phyloP scores from a whole-genome alignment of 2,329 filamentous ascomycete genomes.

The Periconia digitata region DNA sequence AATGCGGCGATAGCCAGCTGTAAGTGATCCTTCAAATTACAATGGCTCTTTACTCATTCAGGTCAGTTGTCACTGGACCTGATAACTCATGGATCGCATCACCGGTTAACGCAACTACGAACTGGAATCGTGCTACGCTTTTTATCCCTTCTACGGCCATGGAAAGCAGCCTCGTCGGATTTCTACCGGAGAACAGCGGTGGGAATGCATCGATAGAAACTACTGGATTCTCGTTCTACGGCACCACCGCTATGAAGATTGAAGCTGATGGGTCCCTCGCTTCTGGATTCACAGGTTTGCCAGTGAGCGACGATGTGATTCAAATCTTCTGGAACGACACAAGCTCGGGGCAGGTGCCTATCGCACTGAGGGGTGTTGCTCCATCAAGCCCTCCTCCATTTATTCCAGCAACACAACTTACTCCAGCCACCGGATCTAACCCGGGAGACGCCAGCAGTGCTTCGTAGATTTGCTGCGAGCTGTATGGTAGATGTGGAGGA shows the following conservation, averaged over 20 bases:
- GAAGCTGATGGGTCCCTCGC: slow-evolving; percentile 14
- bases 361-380: slow-evolving; percentile 19
- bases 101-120: slow-evolving; percentile 11
- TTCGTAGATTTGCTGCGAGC: too few relatives aligned
- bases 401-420: slow-evolving; percentile 4
- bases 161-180: slow-evolving; percentile 18
- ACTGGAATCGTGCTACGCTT: slow-evolving; percentile 21
- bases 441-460: too few relatives aligned
- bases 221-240: slow-evolving; percentile 22
- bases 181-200: slow-evolving; percentile 8
- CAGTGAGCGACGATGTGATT: slow-evolving; percentile 10
- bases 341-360: slow-evolving; percentile 16
- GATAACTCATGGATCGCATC: slow-evolving; percentile 14
- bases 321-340: slow-evolving; percentile 28
- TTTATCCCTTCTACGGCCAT: slow-evolving; percentile 13
- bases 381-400: slow-evolving; percentile 7
- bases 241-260: slow-evolving; percentile 16
- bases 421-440: neutral
- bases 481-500: too few relatives aligned
- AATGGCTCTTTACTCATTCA: neutral
- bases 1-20: slow-evolving; percentile 18
- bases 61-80: slow-evolving; percentile 11
- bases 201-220: slow-evolving; percentile 7
- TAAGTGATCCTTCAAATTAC: slow-evolving; percentile 3
- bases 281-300: slow-evolving; percentile 14